Conservation (phyloP, 2,329 filamentous ascomycete species). For the Paradendryphiella salina region DNA sequence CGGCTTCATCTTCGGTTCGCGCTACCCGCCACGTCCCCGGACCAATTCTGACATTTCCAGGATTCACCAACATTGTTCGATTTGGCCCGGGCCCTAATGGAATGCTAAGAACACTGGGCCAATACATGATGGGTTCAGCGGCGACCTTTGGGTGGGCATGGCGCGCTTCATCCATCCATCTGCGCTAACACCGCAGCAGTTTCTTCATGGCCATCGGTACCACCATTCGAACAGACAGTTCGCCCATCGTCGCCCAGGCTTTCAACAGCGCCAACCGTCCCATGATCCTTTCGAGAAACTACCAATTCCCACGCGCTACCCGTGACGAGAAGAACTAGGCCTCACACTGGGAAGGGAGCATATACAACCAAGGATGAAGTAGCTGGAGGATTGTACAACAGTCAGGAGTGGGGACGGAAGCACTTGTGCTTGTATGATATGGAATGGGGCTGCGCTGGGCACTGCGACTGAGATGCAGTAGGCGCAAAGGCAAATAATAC, state of each 20-base stretch:
- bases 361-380: slow-evolving; percentile 3
- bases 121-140: slow-evolving; percentile 95
- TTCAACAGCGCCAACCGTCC: slow-evolving; percentile 74
- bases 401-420: slow-evolving; percentile 7
- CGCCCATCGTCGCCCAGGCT: slow-evolving; percentile 72
- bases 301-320: slow-evolving; percentile 32
- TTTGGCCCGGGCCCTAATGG: slow-evolving; percentile 93
- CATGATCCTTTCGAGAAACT: slow-evolving; percentile 62
- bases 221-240: slow-evolving; percentile 89
- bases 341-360: background rate
- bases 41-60: slow-evolving; percentile 52
- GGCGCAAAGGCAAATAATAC: background rate
- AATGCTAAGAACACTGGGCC: slow-evolving; percentile 89
- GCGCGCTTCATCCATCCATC: background rate
- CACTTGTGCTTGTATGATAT: slow-evolving; percentile 17
- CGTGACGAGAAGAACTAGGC: slow-evolving; percentile 38
- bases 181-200: slow-evolving; percentile 46
- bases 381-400: slow-evolving; percentile 23
- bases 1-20: slow-evolving; percentile 92
- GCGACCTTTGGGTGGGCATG: slow-evolving; percentile 85
- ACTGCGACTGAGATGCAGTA: background rate
- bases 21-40: background rate
- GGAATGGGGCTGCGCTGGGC: background rate
- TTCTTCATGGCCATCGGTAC: slow-evolving; percentile 99
- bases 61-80: slow-evolving; percentile 91